Base-by-base conservation (phyloP, 805 yeast genomes). In the Komagataella ulmi region DNA sequence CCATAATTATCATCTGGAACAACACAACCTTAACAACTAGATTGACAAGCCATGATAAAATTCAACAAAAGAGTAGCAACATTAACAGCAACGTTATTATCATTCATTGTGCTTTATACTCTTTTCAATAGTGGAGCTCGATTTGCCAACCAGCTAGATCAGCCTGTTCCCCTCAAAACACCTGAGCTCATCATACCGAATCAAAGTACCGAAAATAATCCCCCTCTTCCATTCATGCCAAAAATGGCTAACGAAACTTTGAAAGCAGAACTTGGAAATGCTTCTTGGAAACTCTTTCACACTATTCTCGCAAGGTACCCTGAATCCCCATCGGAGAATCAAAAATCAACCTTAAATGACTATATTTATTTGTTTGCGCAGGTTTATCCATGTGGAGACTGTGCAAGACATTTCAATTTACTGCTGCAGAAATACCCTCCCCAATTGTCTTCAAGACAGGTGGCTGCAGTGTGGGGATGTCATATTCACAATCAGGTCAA, bases 391-490 rank as follows among this genome's bases (percentile, higher is more conserved):
- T 91, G 98, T 68, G 96, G 96, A 3, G 97, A 91, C 63, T 93
- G 98, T 68, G 97, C 99, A 0, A 73, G 87, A 56, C 98, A 93
- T 65, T 93, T 93, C 65, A 84, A 77, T 56, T 68, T 77, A 61
- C 68, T 91, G 56, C 67, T 93, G 52, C 61, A 70, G 52, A 74
- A 83, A 59, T 82, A 72, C 60, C 98, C 99, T 1, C 97, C 96
- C 2, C 99, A 93, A 61, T 74, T 84, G 3, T 72, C 79, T 6
- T 75, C 85, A 19, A 74, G 96, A 53, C 80, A 81, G 55, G 76
- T 79, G 3, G 98, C 99, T 1, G 88, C 96, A 0, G 69, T 87
- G 56, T 93, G 99, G 99, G 99, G 99, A 1, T 93, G 99, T 63
- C 84, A 84, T 60, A 73, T 90, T 3, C 98, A 90, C 68, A 90